Conservation (phyloP, 2,329 filamentous ascomycete genomes). For the Aspergillus sp. region DNA sequence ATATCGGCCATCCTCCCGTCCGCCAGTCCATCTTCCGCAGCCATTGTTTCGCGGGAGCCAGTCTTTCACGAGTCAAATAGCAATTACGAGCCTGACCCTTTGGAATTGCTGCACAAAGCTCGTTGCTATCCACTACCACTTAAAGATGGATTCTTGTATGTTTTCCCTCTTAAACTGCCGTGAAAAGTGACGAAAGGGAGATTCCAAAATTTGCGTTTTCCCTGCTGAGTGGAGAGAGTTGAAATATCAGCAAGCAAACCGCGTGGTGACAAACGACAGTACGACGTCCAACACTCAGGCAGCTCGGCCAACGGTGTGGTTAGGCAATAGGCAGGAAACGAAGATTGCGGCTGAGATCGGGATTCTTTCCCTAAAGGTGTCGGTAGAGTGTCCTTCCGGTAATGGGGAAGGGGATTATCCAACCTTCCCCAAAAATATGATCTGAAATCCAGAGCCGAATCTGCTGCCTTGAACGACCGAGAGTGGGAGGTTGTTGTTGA, state of each 20-base stretch:
- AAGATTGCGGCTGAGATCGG: conserved; percentile 5
- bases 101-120: conserved; percentile 12
- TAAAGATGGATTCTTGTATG: conserved; percentile 1
- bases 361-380: background rate
- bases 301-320: conserved; percentile 6
- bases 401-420: conserved; percentile 4
- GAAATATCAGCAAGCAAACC: background rate
- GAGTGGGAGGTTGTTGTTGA: conserved; percentile 5
- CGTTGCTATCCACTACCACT: conserved; percentile 14
- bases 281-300: conserved; percentile 7
- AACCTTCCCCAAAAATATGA: conserved; percentile 5
- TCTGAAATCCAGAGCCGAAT: background rate
- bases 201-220: background rate
- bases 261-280: conserved; percentile 4
- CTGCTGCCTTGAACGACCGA: background rate
- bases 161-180: background rate
- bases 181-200: background rate
- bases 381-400: background rate
- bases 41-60: conserved; percentile 24
- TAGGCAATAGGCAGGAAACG: conserved; percentile 9
- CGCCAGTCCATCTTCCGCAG: conserved; percentile 36
- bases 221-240: background rate
- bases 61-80: background rate
- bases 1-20: conserved; percentile 55
- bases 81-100: conserved; percentile 6